Evolutionary conservation across 139 green algal genomes (phyloP), one percentile per base, ranked within the genome.

Genomic region (Edaphochlamys debaryana): DNA sequence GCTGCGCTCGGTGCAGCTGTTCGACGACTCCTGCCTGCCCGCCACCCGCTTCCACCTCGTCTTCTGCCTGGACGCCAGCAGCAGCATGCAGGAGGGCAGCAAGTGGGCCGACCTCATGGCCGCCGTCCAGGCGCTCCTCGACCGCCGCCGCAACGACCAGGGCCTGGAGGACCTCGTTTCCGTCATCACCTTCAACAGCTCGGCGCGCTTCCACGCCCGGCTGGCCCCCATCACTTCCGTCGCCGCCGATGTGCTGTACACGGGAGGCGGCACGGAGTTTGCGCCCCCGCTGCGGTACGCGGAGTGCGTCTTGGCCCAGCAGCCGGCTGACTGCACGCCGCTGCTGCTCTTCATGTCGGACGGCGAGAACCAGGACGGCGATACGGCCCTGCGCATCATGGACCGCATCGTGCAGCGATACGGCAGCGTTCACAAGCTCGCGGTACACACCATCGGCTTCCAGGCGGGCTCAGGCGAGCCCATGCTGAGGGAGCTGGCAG

Each of bases 381-480:
- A 15, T 40, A 17, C 66, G 7, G 27, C 37, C 4, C 56, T 30
- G 8, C 27, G 40, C n/a, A n/a, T 30, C 7, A 77, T 77, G 69
- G 58, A 78, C 67, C 71, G 79, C 41, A 36, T 71, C 37, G 62
- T 78, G 25, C 30, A 60, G 20, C 22, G 27, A 17, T 79, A 34
- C 34, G 67, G 70, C 37, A 15, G 60, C 30, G 52, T n/a, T 32
- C 30, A n/a, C n/a, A n/a, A 87, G 45, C 67, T 91, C 67, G 73
- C 86, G 67, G 79, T 91, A 40, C 87, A 91, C 62, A 91, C 84
- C 32, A 82, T 91, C 42, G 87, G 80, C 15, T 89, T 91, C 85
- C 69, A 77, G 69, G 69, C 69, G 15, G 79, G 84, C 67, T 34
- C 41, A 54, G 79, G 64, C 27, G 42, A 67, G 15, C 29, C 40